A percentile compares a stretch with the other conserved stretches of the same genome.
phyloP scores from a whole-genome alignment of 192 early-diverging fungal species.

The Mortierella antarctica region DNA sequence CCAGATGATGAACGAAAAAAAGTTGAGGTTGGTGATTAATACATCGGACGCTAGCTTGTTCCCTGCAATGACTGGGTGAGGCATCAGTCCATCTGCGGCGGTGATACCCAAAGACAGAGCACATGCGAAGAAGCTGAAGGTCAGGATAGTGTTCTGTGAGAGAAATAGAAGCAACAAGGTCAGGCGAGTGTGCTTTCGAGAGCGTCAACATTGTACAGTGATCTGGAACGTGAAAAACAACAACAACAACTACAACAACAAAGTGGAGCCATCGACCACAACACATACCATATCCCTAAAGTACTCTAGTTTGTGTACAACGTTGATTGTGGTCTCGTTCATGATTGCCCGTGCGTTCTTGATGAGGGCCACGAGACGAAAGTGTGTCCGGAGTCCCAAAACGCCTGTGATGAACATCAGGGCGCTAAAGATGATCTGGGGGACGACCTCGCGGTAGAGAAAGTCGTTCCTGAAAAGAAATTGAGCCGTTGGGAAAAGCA shows the following conservation, averaged over 20 bases:
- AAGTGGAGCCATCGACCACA: neutral
- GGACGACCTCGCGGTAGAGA: conserved; percentile 24
- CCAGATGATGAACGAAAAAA: conserved; percentile 51
- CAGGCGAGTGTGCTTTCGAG: neutral
- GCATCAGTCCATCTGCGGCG: conserved; percentile 29
- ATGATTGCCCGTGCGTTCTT: conserved; percentile 9
- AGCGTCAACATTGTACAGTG: neutral
- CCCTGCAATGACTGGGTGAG: conserved; percentile 12
- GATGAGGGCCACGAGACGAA: conserved; percentile 20
- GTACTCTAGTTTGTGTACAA: conserved; percentile 43
- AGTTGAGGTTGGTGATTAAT: conserved; percentile 50
- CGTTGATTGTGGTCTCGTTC: conserved; percentile 32
- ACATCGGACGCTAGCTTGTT: conserved; percentile 50
- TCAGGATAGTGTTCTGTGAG: conserved; percentile 37
- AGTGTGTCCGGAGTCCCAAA: conserved; percentile 27
- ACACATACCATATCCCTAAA: conserved; percentile 50
- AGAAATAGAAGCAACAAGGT: conserved; percentile 1
- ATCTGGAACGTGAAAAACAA: conserved; percentile 2
- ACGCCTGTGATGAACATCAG: conserved; percentile 25
- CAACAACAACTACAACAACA: too few species aligned
- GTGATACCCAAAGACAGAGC: conserved; percentile 29
- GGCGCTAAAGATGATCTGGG: conserved; percentile 40
- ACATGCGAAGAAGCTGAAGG: conserved; percentile 31
- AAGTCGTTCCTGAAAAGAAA: conserved; percentile 38
- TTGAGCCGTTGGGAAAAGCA: conserved; percentile 34